A percentile compares a stretch with the other conserved stretches of the same genome.
Conservation (phyloP, 345 rosid genomes). For the Triadica sebifera region DNA sequence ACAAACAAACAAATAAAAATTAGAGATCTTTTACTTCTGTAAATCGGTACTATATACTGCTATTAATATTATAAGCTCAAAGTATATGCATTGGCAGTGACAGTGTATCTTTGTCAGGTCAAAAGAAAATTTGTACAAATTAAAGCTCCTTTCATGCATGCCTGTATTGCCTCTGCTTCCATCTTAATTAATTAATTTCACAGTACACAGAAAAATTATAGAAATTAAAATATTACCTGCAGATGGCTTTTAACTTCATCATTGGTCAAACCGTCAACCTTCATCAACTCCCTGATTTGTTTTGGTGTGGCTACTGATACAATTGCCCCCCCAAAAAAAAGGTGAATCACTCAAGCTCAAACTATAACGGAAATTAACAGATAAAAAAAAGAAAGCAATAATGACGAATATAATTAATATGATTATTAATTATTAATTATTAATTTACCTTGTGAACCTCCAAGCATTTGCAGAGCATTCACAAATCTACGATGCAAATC, state of each 20-base stretch:
- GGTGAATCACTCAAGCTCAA: conserved; percentile 10
- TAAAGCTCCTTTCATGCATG: conserved; percentile 24
- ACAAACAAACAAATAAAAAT: not conserved
- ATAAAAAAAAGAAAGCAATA: not conserved
- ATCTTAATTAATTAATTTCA: too few relatives aligned
- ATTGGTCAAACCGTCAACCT: conserved; percentile 99
- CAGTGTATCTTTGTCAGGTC: conserved; percentile 16
- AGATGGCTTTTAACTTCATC: conserved; percentile 99
- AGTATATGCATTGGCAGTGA: conserved; percentile 16
- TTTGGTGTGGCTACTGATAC: conserved; percentile 89
- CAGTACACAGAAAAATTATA: conserved; percentile 5
- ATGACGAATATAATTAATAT: not conserved
- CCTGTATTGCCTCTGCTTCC: not conserved
- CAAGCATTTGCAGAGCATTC: conserved; percentile 94
- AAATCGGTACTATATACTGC: too few relatives aligned
- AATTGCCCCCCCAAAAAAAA: conserved; percentile 14
- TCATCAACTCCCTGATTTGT: conserved; percentile 97
- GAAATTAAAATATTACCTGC: conserved; percentile 54
- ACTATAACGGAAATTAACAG: not conserved
- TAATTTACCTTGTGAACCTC: conserved; percentile 95
- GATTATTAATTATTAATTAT: too few relatives aligned
- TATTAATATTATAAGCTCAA: not conserved
- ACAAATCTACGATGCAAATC: conserved; percentile 96
- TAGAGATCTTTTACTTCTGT: not conserved
- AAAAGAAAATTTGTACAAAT: conserved; percentile 16